Evolutionary conservation across 2,329 filamentous ascomycete genomes (phyloP), one percentile per base, ranked within the genome.

Genomic region (Plenodomus tracheiphilus): DNA sequence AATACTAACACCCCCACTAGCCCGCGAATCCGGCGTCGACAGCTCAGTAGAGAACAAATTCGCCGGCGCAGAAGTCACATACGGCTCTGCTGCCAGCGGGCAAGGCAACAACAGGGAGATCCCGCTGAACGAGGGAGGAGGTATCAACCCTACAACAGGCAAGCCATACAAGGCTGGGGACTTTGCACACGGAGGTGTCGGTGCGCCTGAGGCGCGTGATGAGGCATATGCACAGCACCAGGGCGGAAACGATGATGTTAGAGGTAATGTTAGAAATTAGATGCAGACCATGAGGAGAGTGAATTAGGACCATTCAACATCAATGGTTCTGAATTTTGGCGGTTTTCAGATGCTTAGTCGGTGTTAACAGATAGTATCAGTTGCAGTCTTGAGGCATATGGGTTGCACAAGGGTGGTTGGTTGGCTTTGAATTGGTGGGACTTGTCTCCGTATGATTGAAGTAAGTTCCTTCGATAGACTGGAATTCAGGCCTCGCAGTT

Each of bases 71-170:
- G 57, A 61, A 11, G 76, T 78, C 13, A 73, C 59, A 28, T 72
- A 75, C 54, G 78, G 77, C 34, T 74, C 73, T 18, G 69, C 68
- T 0, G 75, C 74, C 4, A 74, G 71, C 2, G 77, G 77, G 21
- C 68, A 66, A 2, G 74, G 75, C 28, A 72, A 77, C 58, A 79
- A 79, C 61, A 69, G 77, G 40, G 73, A 77, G 37, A 80, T 80
- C 37, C 77, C 78, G 1, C 40, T 70, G 3, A 63, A 64, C 7
- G 77, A 80, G 58, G 78, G 78, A 11, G 78, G 78, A 5, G 68
- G 65, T 36, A 61, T 78, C 40, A 64, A 73, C 15, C 28, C 6
- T 15, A 15, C 28, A 15, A 15, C 28, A 10, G 28, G 28, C 38
- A 75, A 71, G 43, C 62, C 67, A 4, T 77, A 74, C 46, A 79